phyloP scores from a whole-genome alignment of 2,329 filamentous ascomycete species.

The Penicillium sp. region DNA sequence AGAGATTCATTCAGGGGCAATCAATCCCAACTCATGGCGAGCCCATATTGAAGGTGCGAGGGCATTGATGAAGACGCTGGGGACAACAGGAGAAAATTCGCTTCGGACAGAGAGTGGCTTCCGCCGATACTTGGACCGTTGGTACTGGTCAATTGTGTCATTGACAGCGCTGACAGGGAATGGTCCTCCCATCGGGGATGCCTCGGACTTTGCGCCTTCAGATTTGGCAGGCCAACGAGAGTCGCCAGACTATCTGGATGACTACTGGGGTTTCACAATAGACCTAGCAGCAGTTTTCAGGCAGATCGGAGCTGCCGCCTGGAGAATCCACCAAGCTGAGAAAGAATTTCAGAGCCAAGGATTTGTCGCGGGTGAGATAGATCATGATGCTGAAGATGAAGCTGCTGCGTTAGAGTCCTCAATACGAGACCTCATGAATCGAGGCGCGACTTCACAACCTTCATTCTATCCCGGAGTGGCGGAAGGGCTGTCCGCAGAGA shows the following conservation, averaged over 20 bases:
- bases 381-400: conserved; percentile 31
- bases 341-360: conserved; percentile 11
- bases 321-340: conserved; percentile 33
- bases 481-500: conserved; percentile 37
- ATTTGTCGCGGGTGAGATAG: conserved; percentile 26
- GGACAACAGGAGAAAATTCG: conserved; percentile 27
- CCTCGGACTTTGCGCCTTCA: conserved; percentile 22
- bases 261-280: conserved; percentile 50
- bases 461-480: conserved; percentile 43
- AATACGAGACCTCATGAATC: conserved; percentile 40
- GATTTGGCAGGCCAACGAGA: conserved; percentile 18
- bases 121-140: conserved; percentile 44
- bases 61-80: conserved; percentile 40
- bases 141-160: conserved; percentile 49
- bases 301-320: conserved; percentile 43
- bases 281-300: conserved; percentile 45
- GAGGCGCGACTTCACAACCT: conserved; percentile 34
- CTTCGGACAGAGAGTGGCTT: conserved; percentile 37
- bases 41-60: conserved; percentile 49
- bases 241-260: conserved; percentile 44
- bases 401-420: conserved; percentile 41
- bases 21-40: conserved; percentile 47
- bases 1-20: conserved; percentile 47
- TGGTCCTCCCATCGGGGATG: conserved; percentile 40
- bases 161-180: conserved; percentile 47